These are phyloP conservation scores for Citrus reticulata DNA, from an alignment of 345 rosid genomes.

Conservation along the genomic window DNA sequence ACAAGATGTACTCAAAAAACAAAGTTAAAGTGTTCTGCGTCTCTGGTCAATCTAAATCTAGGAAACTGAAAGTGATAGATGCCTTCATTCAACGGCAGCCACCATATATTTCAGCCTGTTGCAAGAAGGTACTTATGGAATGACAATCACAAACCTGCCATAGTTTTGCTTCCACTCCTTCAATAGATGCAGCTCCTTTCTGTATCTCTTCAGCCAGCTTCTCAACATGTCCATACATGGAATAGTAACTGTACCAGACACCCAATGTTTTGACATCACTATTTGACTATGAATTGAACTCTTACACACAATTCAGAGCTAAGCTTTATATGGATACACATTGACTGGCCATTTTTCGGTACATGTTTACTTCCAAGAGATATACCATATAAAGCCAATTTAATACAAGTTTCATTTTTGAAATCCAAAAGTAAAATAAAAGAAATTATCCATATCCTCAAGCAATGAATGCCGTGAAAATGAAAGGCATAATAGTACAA, in stretches of 20 bases:
- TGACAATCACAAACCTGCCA: slow-evolving; percentile 51
- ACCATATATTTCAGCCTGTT: not conserved
- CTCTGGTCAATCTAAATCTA: not conserved
- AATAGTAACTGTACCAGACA: slow-evolving; percentile 48
- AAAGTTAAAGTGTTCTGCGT: not conserved
- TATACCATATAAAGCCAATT: not conserved
- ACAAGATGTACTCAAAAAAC: not conserved
- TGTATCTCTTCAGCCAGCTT: slow-evolving; percentile 61
- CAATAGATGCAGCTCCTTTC: slow-evolving; percentile 67
- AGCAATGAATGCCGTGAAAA: slow-evolving; percentile 27
- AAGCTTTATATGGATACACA: not conserved
- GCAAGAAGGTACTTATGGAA: not conserved
- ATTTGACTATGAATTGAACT: not conserved
- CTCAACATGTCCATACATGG: slow-evolving; percentile 76
- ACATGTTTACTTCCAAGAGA: not conserved
- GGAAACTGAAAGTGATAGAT: not conserved
- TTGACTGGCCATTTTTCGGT: not conserved
- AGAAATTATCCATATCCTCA: slow-evolving; percentile 1
- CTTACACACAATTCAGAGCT: not conserved
- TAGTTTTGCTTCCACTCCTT: slow-evolving; percentile 60
- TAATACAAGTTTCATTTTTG: not conserved
- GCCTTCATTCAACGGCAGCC: not conserved
- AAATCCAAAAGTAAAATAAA: not conserved
- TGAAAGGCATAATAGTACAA: slow-evolving; percentile 22
- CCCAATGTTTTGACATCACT: not conserved